Evolutionary conservation across 2,329 filamentous ascomycete genomes (phyloP), one percentile per base, ranked within the genome.

Genomic region (Pestalotiopsis sp.): DNA sequence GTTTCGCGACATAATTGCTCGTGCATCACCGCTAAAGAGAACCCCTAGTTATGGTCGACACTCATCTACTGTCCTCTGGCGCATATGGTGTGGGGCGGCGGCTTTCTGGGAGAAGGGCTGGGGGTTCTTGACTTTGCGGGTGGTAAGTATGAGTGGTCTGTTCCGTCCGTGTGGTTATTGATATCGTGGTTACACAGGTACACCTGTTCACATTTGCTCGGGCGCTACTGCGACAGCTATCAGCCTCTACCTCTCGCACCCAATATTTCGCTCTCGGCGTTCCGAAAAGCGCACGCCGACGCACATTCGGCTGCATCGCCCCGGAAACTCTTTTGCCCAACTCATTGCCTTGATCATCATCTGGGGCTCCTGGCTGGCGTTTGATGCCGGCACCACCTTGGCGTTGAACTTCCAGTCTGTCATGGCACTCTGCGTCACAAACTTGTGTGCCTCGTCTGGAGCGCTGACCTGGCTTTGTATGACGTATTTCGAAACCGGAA

Each of bases 341-440:
- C 74, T 86, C 3, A 73, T 86, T 4, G 80, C 83, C 2, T 75
- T 86, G 74, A 81, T 85, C 66, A 84, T 82, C 67, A 86, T 85
- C 67, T 86, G 84, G 84, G 83, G 83, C 38, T 82, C 83, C 0
- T 86, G 84, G 84, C 76, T 86, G 7, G 84, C 84, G 20, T 86
- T 86, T 71, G 83, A 86, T 67, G 84, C 83, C 6, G 84, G 84
- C 7, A 86, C 83, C 1, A 84, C 82, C 0, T 76, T 86, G 4
- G 79, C 80, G 0, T 78, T 86, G 27, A 85, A 82, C 72, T 86
- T 86, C 77, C 84, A 85, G 69, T 82, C 81, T 12, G 79, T 85
- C 61, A 84, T 85, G 80, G 82, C 83, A 1, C 78, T 85, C 3
- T 84, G 81, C 67, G 83, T 85, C 11, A 86, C 83, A 4, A 85